Conservation (phyloP, 345 rosid species). For the Triadica sebifera region DNA sequence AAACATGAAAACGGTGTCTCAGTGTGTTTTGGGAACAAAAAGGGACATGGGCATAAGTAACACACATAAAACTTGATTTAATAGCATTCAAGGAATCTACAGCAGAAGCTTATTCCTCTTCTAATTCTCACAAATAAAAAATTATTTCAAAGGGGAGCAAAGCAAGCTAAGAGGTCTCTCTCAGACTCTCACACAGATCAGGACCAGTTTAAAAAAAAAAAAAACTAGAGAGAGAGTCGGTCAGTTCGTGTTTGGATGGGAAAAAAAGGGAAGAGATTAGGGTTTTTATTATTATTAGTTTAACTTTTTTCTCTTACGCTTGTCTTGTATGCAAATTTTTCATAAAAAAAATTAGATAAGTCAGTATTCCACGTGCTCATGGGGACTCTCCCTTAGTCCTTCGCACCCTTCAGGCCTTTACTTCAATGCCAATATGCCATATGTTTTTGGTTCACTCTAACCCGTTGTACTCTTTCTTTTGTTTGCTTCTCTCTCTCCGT, state of each 20-base stretch:
- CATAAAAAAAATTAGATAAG: slow-evolving; percentile 19
- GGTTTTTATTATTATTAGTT: background rate
- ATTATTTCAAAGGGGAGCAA: background rate
- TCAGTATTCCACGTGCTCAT: slow-evolving; percentile 40
- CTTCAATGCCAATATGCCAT: slow-evolving; percentile 20
- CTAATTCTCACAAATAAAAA: background rate
- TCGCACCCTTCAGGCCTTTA: slow-evolving; percentile 5
- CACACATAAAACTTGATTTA: background rate
- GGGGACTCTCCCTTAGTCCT: slow-evolving; percentile 19
- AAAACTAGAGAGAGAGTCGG: background rate
- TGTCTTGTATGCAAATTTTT: slow-evolving; percentile 19
- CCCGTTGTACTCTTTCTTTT: slow-evolving; percentile 27
- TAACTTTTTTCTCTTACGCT: slow-evolving; percentile 17
- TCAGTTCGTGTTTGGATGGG: slow-evolving; percentile 14
- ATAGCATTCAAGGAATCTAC: slow-evolving; percentile 3
- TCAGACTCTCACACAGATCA: no score
- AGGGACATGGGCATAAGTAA: background rate
- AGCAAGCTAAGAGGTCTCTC: background rate
- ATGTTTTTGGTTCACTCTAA: slow-evolving; percentile 28
- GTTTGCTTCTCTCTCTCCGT: slow-evolving; percentile 23
- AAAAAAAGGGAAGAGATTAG: background rate
- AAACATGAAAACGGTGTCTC: background rate
- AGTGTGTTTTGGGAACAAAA: background rate
- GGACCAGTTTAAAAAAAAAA: no score
- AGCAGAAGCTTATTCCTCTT: background rate